Percentiles rank a stretch among this genome's conserved stretches.
These are phyloP conservation scores for Lachancea meyersii DNA, from an alignment of 805 yeast species.

Conservation along the genomic window DNA sequence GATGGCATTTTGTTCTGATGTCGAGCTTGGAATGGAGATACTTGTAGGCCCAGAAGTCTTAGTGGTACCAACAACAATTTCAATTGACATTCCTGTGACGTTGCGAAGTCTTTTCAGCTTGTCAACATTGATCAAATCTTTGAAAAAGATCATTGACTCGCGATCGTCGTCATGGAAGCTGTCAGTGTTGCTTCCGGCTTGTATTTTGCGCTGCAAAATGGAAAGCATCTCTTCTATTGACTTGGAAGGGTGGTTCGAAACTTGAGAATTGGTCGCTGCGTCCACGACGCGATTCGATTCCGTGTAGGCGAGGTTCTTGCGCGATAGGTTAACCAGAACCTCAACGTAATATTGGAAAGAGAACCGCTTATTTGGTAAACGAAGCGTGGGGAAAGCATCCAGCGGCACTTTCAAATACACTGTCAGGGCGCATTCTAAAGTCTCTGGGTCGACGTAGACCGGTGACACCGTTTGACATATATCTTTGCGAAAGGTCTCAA, in stretches of 20 bases:
- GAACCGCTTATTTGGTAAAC: constrained; percentile 51
- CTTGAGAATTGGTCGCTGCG: constrained; percentile 1
- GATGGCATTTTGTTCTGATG: constrained; percentile 7
- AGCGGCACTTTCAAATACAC: constrained; percentile 69
- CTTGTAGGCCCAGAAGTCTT: constrained; percentile 27
- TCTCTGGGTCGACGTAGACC: constrained; percentile 64
- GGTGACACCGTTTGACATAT: constrained; percentile 73
- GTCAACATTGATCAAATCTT: constrained; percentile 68
- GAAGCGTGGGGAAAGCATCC: constrained; percentile 80
- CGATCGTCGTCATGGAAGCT: constrained; percentile 16
- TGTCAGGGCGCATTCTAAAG: constrained; percentile 49
- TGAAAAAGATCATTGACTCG: constrained; percentile 24
- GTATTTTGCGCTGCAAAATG: constrained; percentile 1
- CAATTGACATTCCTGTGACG: constrained; percentile 75
- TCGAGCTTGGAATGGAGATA: constrained; percentile 12
- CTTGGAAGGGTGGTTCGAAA: constrained; percentile 4
- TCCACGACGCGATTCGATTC: constrained; percentile 29
- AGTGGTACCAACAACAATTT: constrained; percentile 74
- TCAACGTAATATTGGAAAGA: constrained; percentile 82
- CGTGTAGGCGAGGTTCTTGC: constrained; percentile 39
- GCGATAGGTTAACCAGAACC: constrained; percentile 73
- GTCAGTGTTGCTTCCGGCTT: constrained; percentile 1
- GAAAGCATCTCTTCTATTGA: constrained; percentile 7
- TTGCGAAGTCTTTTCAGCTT: constrained; percentile 66
- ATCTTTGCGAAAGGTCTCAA: constrained; percentile 70